Conservation (phyloP, 805 yeast species). For the Starmerella davenportii region DNA sequence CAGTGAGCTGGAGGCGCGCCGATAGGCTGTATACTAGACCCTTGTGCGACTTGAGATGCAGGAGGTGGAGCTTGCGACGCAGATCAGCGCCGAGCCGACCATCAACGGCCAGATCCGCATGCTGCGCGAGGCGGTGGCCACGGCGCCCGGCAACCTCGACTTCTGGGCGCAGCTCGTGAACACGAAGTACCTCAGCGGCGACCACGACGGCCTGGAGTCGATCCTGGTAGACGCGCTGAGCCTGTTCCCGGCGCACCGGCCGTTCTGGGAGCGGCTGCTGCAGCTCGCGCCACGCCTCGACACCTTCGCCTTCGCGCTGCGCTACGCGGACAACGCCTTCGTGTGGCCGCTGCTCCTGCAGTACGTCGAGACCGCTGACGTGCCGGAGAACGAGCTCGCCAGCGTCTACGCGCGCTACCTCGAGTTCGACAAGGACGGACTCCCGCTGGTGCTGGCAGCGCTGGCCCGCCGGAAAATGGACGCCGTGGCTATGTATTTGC, state of each 20-base stretch:
- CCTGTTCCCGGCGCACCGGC: conserved; percentile 5
- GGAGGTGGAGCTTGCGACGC: background rate
- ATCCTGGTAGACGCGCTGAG: conserved; percentile 5
- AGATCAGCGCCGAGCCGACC: conserved; percentile 4
- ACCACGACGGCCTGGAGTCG: background rate
- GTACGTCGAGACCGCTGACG: conserved; percentile 24
- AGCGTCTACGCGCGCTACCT: conserved; percentile 1
- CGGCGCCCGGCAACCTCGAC: conserved; percentile 5
- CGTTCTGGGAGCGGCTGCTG: conserved; percentile 8
- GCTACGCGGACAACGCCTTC: conserved; percentile 32
- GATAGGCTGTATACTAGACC: no score
- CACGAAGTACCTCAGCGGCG: background rate
- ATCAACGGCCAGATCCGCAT: conserved; percentile 1
- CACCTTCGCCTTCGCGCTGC: conserved; percentile 34
- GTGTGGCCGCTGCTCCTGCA: conserved; percentile 39
- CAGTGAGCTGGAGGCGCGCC: no score
- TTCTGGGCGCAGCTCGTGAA: conserved; percentile 4
- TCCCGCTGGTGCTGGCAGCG: background rate
- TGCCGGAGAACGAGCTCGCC: background rate
- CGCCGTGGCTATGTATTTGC: background rate
- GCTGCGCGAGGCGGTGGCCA: conserved; percentile 8
- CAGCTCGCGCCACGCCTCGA: conserved; percentile 19
- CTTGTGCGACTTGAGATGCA: no score
- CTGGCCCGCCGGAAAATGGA: background rate
- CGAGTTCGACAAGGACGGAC: background rate